Conservation (phyloP, 805 yeast genomes). For the Hanseniaspora jakobsenii region DNA sequence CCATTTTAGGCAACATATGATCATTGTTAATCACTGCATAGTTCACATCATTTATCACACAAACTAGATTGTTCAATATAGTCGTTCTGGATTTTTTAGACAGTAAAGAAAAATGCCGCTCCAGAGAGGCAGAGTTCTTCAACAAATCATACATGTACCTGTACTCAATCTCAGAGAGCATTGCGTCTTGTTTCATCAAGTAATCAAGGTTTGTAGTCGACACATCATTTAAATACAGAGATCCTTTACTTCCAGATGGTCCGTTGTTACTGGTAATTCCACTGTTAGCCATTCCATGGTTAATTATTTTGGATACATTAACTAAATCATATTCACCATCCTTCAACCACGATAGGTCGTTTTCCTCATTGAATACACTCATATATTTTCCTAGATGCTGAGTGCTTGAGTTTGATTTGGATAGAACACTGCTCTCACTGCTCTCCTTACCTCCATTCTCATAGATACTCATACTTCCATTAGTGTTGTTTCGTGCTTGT, state of each 20-base stretch:
- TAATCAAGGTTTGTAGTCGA: slow-evolving; percentile 6
- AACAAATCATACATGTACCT: slow-evolving; percentile 13
- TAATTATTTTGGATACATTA: slow-evolving; percentile 9
- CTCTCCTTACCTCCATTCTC: not conserved
- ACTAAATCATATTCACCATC: slow-evolving; percentile 12
- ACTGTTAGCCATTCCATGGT: not conserved
- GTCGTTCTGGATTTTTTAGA: not conserved
- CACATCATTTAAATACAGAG: not conserved
- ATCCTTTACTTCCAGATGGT: not conserved
- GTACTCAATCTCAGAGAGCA: slow-evolving; percentile 12
- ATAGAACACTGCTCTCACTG: too few relatives aligned
- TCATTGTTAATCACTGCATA: slow-evolving; percentile 14
- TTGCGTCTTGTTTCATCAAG: slow-evolving; percentile 15
- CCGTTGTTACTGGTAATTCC: not conserved
- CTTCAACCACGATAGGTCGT: not conserved
- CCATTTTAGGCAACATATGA: slow-evolving; percentile 12
- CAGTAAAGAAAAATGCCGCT: slow-evolving; percentile 1
- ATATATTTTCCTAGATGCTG: not conserved
- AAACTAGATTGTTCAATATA: slow-evolving; percentile 6
- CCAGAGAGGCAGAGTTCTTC: slow-evolving; percentile 2
- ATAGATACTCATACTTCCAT: not conserved
- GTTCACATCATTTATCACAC: slow-evolving; percentile 12
- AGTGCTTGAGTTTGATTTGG: not conserved
- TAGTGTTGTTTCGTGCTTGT: too few relatives aligned
- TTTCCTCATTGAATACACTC: not conserved